Evolutionary conservation across 2,329 filamentous ascomycete species (phyloP).

Genomic region (Rhynchosporium secalis): DNA sequence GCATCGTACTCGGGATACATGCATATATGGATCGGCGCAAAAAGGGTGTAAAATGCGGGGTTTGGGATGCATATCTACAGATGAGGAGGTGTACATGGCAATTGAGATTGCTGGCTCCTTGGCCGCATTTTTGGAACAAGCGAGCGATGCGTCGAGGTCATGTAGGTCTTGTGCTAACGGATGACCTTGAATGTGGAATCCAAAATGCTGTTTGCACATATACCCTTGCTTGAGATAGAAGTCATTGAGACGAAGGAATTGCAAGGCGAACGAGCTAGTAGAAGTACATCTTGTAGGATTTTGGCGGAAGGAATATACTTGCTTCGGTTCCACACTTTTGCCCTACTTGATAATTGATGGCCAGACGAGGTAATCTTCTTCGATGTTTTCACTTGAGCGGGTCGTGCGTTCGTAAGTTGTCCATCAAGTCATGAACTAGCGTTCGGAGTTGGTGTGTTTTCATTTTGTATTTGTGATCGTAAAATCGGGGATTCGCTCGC

Average conservation of each 20-base stretch:
- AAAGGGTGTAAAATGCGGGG: too few relatives aligned
- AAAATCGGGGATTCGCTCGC: too few relatives aligned
- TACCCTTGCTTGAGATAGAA: neutral
- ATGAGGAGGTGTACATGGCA: conserved; percentile 1
- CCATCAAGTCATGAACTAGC: too few relatives aligned
- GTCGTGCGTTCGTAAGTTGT: too few relatives aligned
- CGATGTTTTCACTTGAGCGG: too few relatives aligned
- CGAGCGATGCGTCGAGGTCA: neutral
- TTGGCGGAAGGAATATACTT: neutral
- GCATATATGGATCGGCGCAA: conserved; percentile 1
- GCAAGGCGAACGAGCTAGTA: neutral
- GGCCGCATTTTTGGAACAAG: neutral
- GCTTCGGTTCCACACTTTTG: neutral
- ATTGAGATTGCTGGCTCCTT: neutral
- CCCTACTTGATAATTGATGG: neutral
- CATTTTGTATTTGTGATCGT: too few relatives aligned
- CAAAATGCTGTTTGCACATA: neutral
- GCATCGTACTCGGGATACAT: neutral
- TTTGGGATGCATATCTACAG: conserved; percentile 2
- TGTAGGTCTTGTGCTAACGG: neutral
- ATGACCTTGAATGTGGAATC: neutral
- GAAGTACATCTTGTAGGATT: neutral
- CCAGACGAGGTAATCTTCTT: too few relatives aligned
- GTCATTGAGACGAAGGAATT: neutral
- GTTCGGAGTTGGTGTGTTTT: too few relatives aligned